Evolutionary conservation across 2,329 filamentous ascomycete species (phyloP).

Genomic region (Sphaerulina musiva): DNA sequence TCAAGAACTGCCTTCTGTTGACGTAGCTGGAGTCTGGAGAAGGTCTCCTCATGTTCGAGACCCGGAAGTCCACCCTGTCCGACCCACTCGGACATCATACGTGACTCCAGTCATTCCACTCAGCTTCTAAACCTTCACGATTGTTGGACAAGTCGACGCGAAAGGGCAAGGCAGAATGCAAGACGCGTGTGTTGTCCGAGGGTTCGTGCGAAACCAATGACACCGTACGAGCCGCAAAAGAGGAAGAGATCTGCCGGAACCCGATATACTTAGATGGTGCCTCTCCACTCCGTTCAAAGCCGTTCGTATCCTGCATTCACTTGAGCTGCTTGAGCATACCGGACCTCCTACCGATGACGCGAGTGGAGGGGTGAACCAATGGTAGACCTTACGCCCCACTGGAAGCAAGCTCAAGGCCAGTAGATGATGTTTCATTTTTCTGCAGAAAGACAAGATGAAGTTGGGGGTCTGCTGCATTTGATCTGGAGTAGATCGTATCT

Average conservation of each 20-base stretch:
- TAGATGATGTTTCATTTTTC: not conserved
- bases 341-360: not conserved
- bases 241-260: not conserved
- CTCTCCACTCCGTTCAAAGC: not conserved
- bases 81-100: not conserved
- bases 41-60: too few relatives aligned
- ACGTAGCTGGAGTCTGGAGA: not conserved
- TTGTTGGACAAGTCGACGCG: not conserved
- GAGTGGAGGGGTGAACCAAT: not conserved
- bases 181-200: not conserved
- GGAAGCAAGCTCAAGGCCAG: not conserved
- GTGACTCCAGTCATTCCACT: not conserved
- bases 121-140: not conserved
- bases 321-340: not conserved
- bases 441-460: too few relatives aligned
- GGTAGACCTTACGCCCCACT: not conserved
- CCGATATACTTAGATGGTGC: not conserved
- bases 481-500: not conserved
- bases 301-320: not conserved
- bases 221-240: not conserved
- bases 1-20: not conserved
- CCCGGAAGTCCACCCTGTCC: too few relatives aligned
- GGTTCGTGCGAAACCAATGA: conserved; percentile 3
- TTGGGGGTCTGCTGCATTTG: not conserved
- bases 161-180: not conserved